These are phyloP conservation scores for Termitomyces sp. DNA, from an alignment of 768 basidiomycete species.

Conservation along the genomic window DNA sequence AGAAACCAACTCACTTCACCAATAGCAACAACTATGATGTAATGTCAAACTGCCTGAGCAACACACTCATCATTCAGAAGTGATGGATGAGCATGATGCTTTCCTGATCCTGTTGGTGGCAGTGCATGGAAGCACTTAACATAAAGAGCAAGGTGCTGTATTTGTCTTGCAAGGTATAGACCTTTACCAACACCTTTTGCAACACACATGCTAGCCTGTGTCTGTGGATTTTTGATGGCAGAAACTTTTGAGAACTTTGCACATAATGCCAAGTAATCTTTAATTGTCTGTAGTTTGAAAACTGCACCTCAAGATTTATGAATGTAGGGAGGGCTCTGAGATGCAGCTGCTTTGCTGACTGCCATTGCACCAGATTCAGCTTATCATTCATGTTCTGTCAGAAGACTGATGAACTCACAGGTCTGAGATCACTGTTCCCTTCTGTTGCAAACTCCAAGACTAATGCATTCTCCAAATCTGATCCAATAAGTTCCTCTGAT, in stretches of 20 bases:
- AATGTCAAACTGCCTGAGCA: slow-evolving; percentile 9
- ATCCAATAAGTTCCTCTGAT: no score
- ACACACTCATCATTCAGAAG: slow-evolving; percentile 14
- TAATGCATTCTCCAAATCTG: no score
- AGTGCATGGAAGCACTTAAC: slow-evolving; percentile 9
- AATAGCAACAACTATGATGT: slow-evolving; percentile 12
- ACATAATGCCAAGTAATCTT: slow-evolving; percentile 8
- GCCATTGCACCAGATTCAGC: no score
- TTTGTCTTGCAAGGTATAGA: background rate
- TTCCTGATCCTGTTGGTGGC: slow-evolving; percentile 7
- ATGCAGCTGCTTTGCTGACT: no score
- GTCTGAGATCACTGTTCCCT: no score
- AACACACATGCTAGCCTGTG: background rate
- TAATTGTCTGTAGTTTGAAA: slow-evolving; percentile 13
- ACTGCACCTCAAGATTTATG: slow-evolving; percentile 7
- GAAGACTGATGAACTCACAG: no score
- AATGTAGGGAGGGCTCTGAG: no score
- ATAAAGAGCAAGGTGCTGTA: background rate
- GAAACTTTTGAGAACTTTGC: slow-evolving; percentile 1
- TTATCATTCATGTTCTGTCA: no score
- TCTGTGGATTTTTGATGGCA: slow-evolving; percentile 3
- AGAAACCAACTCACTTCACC: slow-evolving; percentile 7
- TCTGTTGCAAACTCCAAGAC: no score
- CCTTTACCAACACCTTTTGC: background rate
- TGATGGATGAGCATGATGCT: slow-evolving; percentile 19